A percentile compares a stretch with the other conserved stretches of the same genome.
phyloP scores from a whole-genome alignment of 129 eudicot genomes.

The Escallonia rubra region DNA sequence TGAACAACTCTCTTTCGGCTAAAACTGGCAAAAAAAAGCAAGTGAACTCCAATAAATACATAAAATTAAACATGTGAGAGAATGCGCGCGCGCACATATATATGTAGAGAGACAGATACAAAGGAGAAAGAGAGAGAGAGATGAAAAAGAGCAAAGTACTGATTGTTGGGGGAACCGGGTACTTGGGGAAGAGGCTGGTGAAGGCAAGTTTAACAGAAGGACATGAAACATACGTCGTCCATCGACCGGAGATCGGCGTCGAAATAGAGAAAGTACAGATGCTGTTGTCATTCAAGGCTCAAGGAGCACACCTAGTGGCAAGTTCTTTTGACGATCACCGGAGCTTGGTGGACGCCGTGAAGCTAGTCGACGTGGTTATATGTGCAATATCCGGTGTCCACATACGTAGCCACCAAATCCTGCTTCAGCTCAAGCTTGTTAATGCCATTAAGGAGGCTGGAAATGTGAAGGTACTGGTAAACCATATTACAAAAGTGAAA shows the following conservation, averaged over 20 bases:
- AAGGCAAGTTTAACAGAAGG: slow-evolving; percentile 49
- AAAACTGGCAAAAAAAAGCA: too few species aligned
- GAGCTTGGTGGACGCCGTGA: slow-evolving; percentile 72
- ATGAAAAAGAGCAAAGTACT: slow-evolving; percentile 48
- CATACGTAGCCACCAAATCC: slow-evolving; percentile 60
- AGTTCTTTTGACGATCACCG: slow-evolving; percentile 61
- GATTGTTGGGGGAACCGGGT: slow-evolving; percentile 53
- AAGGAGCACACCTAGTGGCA: slow-evolving; percentile 53
- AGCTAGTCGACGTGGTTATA: slow-evolving; percentile 67
- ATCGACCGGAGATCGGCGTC: slow-evolving; percentile 41
- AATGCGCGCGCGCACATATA: too few species aligned
- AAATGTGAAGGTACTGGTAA: slow-evolving; percentile 51
- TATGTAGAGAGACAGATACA: background rate
- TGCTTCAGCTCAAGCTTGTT: slow-evolving; percentile 78
- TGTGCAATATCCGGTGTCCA: slow-evolving; percentile 82
- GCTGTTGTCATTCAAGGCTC: slow-evolving; percentile 58
- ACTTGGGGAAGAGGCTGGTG: slow-evolving; percentile 53
- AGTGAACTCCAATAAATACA: too few species aligned
- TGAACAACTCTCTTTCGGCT: too few species aligned
- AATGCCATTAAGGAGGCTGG: slow-evolving; percentile 89
- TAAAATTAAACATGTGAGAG: too few species aligned
- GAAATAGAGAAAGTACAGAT: slow-evolving; percentile 63
- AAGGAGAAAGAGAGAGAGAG: background rate
- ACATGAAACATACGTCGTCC: slow-evolving; percentile 44
- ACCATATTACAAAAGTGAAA: too few species aligned